Evolutionary conservation across 2,329 filamentous ascomycete species (phyloP), one percentile per base, ranked within the genome.

Genomic region (Cladosporium sp.): DNA sequence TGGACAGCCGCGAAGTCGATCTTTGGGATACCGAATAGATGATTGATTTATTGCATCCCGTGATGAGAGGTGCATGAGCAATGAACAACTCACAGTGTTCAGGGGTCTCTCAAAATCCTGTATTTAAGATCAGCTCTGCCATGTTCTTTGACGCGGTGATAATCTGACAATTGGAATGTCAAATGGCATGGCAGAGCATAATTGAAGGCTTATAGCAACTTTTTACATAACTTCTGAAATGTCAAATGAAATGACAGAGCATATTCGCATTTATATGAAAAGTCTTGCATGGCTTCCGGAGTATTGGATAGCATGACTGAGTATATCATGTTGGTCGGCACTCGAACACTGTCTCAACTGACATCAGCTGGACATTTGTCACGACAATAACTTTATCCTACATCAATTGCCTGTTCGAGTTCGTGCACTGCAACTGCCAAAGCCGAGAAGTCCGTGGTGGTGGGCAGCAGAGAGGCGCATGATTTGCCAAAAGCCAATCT

Each of bases 401-500:
- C 40, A 10, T 11, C n/a, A 2, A 46, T 16, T 46, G n/a, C 40
- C 40, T 46, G 8, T 46, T 23, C 40, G 40, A 21, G 40, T 11
- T 5, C n/a, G 2, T 46, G 40, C 40, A 46, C 40, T 46, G n/a
- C 40, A 23, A 21, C 40, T 46, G 40, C n/a, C 40, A 46, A 44
- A 21, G 40, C 40, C 40, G 40, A 23, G 40, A 46, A 46, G n/a
- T 46, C 40, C 40, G 37, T 5, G 40, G 21, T 46, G 50, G 50
- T 29, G 52, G 18, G 26, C 52, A 55, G 26, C 18, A 10, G 5
- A 55, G 28, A 29, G 52, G 52, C 14, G 52, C 29, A 21, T 57
- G 55, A 57, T 57, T 40, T 35, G 55, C 31, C 33, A 57, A 57
- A 57, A 57, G 55, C 33, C 55, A 57, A 57, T 57, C 55, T 57